Evolutionary conservation across 441 rosid species (phyloP), one percentile per base, ranked within the genome.

Genomic region (Jatropha multifida): DNA sequence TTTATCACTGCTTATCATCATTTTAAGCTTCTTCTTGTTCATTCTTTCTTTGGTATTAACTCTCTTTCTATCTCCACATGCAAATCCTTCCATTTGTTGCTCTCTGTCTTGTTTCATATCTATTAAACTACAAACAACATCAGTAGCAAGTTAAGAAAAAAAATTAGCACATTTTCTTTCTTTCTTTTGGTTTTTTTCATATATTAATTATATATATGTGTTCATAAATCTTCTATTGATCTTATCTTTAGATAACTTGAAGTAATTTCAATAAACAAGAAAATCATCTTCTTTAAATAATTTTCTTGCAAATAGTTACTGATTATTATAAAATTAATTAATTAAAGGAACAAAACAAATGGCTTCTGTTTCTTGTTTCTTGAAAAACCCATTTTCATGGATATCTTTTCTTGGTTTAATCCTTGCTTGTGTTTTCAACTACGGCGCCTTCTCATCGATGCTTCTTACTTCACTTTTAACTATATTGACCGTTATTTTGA

Each of bases 331-430:
- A 3, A 55, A n/a, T 15, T 54, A 23, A 23, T 59, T 11, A 11
- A 23, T 38, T 27, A 9, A 6, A 61, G 11, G 23, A 27, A 48
- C 27, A 49, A 44, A 44, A 44, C 70, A 77, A 65, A 81, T 87
- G 85, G 80, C 73, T 81, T 85, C 73, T 60, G 18, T 69, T 48
- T 77, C 79, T 51, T 75, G 79, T 46, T 78, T 83, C 77, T 76
- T 78, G 54, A 81, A 79, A 75, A 88, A 60, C 68, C 84, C 85
- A 54, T 17, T 82, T 14, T 67, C 85, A 69, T 82, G 87, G 88
- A 60, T 86, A 15, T 76, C 81, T 65, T 69, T 78, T 85, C 78
- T 85, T 60, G 84, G 74, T 42, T 79, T 79, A 65, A 70, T 77
- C 60, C 68, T 87, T 71, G 80, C 85, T 76, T 69, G 77, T 77